phyloP scores from a whole-genome alignment of 2,329 filamentous ascomycete species.

The Dactylella cylindrospora region DNA sequence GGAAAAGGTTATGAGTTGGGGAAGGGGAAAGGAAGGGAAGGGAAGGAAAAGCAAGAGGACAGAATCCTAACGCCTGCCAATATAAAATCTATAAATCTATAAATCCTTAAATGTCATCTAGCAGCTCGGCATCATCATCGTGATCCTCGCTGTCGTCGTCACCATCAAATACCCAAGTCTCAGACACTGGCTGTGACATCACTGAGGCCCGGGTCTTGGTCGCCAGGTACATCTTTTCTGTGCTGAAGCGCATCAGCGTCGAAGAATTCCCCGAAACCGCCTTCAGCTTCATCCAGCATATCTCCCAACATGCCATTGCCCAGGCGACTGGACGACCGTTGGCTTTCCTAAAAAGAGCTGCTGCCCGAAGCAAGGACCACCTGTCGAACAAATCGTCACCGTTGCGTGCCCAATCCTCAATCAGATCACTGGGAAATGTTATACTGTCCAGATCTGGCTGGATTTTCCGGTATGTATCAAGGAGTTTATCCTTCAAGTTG shows the following conservation, averaged over 20 bases:
- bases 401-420: not conserved
- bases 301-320: not conserved
- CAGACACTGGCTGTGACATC: too few species aligned
- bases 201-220: not conserved
- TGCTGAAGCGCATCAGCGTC: not conserved
- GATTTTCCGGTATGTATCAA: conserved; percentile 1
- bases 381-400: not conserved
- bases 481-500: conserved; percentile 1
- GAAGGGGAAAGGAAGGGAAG: too few species aligned
- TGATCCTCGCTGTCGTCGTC: too few species aligned
- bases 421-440: not conserved
- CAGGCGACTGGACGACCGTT: not conserved
- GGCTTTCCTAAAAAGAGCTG: not conserved
- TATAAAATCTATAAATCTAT: too few species aligned
- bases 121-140: too few species aligned
- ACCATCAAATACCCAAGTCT: too few species aligned
- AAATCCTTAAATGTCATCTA: too few species aligned
- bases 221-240: not conserved
- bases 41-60: too few species aligned
- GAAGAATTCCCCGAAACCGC: not conserved
- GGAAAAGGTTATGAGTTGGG: too few species aligned
- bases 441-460: not conserved
- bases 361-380: not conserved
- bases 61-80: too few species aligned
- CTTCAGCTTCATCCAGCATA: not conserved